Conservation (phyloP, 2,329 filamentous ascomycete genomes). For the Drechslera avenae region DNA sequence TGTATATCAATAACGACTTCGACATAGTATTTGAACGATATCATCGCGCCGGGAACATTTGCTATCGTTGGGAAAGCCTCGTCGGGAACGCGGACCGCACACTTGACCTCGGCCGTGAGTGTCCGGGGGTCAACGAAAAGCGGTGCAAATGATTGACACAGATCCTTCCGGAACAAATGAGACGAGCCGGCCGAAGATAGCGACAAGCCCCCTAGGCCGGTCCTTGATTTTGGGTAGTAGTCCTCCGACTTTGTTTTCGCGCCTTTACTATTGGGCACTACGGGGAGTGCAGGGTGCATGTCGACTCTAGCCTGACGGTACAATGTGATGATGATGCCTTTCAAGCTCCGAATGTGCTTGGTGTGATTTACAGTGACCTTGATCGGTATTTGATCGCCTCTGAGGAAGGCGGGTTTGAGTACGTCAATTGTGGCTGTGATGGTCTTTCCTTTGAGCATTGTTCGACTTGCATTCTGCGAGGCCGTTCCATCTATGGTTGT, state of each 20-base stretch:
- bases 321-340: constrained; percentile 89
- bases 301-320: constrained; percentile 92
- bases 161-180: constrained; percentile 93
- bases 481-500: constrained; percentile 52
- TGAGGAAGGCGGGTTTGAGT: constrained; percentile 79
- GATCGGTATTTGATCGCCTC: constrained; percentile 81
- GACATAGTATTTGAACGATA: constrained; percentile 91
- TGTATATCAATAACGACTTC: constrained; percentile 93
- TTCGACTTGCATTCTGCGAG: constrained; percentile 54
- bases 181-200: constrained; percentile 84
- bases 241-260: constrained; percentile 77
- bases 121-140: constrained; percentile 84
- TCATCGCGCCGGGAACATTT: constrained; percentile 88
- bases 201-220: constrained; percentile 83
- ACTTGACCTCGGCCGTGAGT: constrained; percentile 78
- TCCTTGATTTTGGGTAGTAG: constrained; percentile 84
- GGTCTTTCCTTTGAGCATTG: constrained; percentile 68
- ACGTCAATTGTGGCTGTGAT: constrained; percentile 88
- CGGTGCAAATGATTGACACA: constrained; percentile 86
- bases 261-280: constrained; percentile 66
- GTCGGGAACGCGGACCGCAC: constrained; percentile 83
- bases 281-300: constrained; percentile 68
- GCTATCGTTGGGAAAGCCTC: constrained; percentile 91
- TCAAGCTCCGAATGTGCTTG: constrained; percentile 86
- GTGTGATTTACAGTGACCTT: constrained; percentile 84